Base-by-base conservation (phyloP, 768 basidiomycete genomes). In the Gymnopilus junonius region DNA sequence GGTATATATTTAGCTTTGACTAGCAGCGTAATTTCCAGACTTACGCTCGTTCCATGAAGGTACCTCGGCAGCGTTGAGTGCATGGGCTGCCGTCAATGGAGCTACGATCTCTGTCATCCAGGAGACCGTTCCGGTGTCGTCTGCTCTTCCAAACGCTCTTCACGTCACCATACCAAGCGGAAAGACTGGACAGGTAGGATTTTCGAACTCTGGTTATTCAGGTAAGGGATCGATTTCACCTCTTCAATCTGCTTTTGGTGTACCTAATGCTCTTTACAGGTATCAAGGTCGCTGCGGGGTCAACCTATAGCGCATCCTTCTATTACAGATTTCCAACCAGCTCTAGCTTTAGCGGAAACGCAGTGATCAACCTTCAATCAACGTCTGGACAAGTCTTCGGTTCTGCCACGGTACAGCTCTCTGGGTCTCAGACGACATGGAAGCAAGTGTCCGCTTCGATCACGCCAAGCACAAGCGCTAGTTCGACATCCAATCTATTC, bases 271-370 rank as follows among this genome's bases (percentile, higher is more conserved):
- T 4, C 5, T 20, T 53, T 27, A 20, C 31, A 79, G 88, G 88
- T 3, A 87, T 90, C 70, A 84, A 83, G 34, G 78, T 90, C 29
- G 73, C 84, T 54, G 71, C 80, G 1, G 71, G 75, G 2, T 83
- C 82, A 75, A 81, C 78, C 0, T 90, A 90, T 73, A 80, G 76
- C 14, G 87, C 85, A 0, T 87, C 87, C 4, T 83, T 90, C 62
- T 87, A 78, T 70, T 87, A 83, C 69, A 82, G 80, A 55, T 84
- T 88, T 73, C 82, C 86, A 0, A 63, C 69, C 2, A 63, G 77
- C 10, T 80, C 83, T 1, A 65, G 74, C 27, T 81, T 82, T 66
- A 59, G 70, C 8, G 80, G 80, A 8, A 75, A 69, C n/a, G 69
- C 83, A 23, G 82, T 77, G 1, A 71, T 87, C 35, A 74, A 77